Evolutionary conservation across 192 early-diverging fungal species (phyloP).

Genomic region (Dissophora ornata): DNA sequence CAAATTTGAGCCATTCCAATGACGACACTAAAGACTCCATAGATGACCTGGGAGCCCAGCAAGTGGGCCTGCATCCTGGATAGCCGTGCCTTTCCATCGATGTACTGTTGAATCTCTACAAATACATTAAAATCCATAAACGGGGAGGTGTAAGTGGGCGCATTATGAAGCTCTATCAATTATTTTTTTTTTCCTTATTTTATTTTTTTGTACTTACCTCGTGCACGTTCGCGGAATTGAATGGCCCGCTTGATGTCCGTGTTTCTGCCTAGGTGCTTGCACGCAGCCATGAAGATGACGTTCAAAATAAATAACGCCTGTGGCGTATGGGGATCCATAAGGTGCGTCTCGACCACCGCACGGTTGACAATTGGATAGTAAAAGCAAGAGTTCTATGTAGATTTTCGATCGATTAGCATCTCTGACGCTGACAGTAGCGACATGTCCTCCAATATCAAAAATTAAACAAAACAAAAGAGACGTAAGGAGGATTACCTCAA

Average conservation of each 20-base stretch:
- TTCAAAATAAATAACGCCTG: constrained; percentile 40
- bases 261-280: constrained; percentile 38
- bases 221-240: constrained; percentile 46
- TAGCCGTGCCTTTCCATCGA: constrained; percentile 31
- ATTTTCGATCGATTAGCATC: too few species aligned
- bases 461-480: not conserved
- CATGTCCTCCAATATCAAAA: too few species aligned
- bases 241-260: constrained; percentile 48
- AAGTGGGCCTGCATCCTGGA: constrained; percentile 19
- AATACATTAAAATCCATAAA: not conserved
- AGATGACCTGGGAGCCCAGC: constrained; percentile 38
- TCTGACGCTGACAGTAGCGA: too few species aligned
- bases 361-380: constrained; percentile 48
- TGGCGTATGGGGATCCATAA: constrained; percentile 41
- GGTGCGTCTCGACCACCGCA: constrained; percentile 33
- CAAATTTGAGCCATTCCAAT: constrained; percentile 29
- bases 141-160: too few species aligned
- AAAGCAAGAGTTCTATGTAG: constrained; percentile 32
- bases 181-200: constrained; percentile 1
- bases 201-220: constrained; percentile 29
- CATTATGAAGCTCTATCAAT: too few species aligned
- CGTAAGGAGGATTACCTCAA: constrained; percentile 23
- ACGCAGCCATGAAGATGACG: constrained; percentile 48
- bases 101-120: constrained; percentile 30
- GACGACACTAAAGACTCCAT: constrained; percentile 32